phyloP scores from a whole-genome alignment of 2,329 filamentous ascomycete species.

The Alternaria postmessia region DNA sequence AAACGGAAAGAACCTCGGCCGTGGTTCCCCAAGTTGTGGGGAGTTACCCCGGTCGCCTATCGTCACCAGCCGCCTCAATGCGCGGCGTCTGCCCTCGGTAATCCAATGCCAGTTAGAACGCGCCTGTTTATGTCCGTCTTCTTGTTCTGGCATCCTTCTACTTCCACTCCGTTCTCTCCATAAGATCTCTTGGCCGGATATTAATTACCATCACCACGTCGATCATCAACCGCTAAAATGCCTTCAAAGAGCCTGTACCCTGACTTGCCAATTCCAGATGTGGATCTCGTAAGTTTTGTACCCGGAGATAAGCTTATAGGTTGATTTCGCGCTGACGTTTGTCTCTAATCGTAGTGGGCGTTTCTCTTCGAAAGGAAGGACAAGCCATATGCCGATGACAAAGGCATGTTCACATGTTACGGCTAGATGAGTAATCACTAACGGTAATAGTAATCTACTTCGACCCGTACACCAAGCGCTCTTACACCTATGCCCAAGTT shows the following conservation, averaged over 20 bases:
- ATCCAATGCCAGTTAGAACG: constrained; percentile 16
- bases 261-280: constrained; percentile 72
- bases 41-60: constrained; percentile 20
- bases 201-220: background rate
- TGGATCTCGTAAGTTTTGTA: constrained; percentile 63
- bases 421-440: constrained; percentile 11
- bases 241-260: constrained; percentile 73
- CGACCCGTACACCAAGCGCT: constrained; percentile 73
- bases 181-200: background rate
- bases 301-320: constrained; percentile 8
- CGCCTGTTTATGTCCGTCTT: constrained; percentile 17
- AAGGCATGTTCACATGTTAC: constrained; percentile 61
- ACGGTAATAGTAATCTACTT: constrained; percentile 72
- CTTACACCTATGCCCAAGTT: constrained; percentile 75
- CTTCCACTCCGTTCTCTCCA: constrained; percentile 12
- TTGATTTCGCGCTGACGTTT: constrained; percentile 1
- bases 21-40: constrained; percentile 19
- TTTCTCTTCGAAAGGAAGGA: constrained; percentile 77
- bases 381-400: constrained; percentile 72
- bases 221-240: constrained; percentile 60
- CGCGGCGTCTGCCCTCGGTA: constrained; percentile 15
- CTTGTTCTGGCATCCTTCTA: constrained; percentile 13
- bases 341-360: constrained; percentile 61
- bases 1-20: constrained; percentile 34
- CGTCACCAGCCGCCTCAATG: constrained; percentile 24